Conservation (phyloP, 768 basidiomycete species). For the Rhodotorula toruloides region DNA sequence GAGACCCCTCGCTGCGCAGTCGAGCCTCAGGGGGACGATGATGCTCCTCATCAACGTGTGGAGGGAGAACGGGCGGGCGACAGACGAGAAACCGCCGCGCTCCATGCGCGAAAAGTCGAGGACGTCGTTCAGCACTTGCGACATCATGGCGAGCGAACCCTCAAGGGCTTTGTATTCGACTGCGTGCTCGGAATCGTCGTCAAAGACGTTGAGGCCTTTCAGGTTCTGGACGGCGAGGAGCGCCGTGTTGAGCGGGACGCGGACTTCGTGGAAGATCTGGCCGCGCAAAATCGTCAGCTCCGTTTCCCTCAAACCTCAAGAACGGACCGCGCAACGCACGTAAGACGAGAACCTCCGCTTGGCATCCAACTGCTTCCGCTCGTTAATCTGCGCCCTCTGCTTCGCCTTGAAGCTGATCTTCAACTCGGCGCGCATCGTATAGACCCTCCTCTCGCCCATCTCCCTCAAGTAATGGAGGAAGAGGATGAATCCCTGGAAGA, state of each 20-base stretch:
- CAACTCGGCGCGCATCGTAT: constrained; percentile 66
- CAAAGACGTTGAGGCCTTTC: constrained; percentile 68
- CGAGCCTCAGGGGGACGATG: constrained; percentile 46
- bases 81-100: constrained; percentile 64
- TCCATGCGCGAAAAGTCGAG: constrained; percentile 57
- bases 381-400: constrained; percentile 70
- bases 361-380: constrained; percentile 61
- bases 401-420: constrained; percentile 66
- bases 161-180: constrained; percentile 82
- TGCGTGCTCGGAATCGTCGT: constrained; percentile 60
- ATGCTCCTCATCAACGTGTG: constrained; percentile 51
- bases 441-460: constrained; percentile 58
- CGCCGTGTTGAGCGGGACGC: constrained; percentile 55
- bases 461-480: constrained; percentile 56
- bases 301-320: no score
- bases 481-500: constrained; percentile 76
- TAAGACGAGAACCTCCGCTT: constrained; percentile 65
- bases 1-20: constrained; percentile 41
- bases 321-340: not conserved
- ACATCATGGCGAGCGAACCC: constrained; percentile 81
- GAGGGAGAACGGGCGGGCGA: constrained; percentile 52
- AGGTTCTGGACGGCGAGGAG: constrained; percentile 87
- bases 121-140: constrained; percentile 51
- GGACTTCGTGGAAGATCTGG: constrained; percentile 50
- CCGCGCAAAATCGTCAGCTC: no score